Percentiles rank a stretch among this genome's conserved stretches.
Evolutionary conservation across 202 grass and related monocot species (phyloP).

Genomic region (Digitaria exilis): DNA sequence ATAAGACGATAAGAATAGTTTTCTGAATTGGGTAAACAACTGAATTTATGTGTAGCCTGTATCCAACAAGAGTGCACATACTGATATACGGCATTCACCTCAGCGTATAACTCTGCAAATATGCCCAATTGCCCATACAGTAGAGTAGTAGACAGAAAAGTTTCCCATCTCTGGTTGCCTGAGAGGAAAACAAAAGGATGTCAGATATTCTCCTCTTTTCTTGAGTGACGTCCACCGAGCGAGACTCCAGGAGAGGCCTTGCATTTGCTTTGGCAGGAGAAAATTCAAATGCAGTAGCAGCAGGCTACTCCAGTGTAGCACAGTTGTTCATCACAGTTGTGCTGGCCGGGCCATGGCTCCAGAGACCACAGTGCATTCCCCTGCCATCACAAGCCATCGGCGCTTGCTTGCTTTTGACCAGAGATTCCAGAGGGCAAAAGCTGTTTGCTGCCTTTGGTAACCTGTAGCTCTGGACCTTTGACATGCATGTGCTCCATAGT

Average conservation of each 20-base stretch:
- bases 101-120: not conserved
- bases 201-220: slow-evolving; percentile 47
- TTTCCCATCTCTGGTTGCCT: slow-evolving; percentile 31
- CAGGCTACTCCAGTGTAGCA: not conserved
- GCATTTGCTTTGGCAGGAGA: not conserved
- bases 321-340: not conserved
- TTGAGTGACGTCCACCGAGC: not conserved
- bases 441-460: slow-evolving; percentile 6
- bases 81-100: not conserved
- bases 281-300: not conserved
- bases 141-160: slow-evolving; percentile 28
- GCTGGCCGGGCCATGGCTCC: not conserved
- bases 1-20: not conserved
- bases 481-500: not conserved
- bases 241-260: not conserved
- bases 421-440: slow-evolving; percentile 25
- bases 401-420: slow-evolving; percentile 36
- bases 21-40: not conserved
- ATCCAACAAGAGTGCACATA: not conserved
- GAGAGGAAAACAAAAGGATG: slow-evolving; percentile 4
- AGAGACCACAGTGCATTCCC: not conserved
- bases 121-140: slow-evolving; percentile 7
- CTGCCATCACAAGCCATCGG: not conserved
- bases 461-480: slow-evolving; percentile 27
- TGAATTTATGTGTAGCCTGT: not conserved